Evolutionary conservation across 73 alveolate genomes (phyloP).

Genomic region (Uronychia binucleata): DNA sequence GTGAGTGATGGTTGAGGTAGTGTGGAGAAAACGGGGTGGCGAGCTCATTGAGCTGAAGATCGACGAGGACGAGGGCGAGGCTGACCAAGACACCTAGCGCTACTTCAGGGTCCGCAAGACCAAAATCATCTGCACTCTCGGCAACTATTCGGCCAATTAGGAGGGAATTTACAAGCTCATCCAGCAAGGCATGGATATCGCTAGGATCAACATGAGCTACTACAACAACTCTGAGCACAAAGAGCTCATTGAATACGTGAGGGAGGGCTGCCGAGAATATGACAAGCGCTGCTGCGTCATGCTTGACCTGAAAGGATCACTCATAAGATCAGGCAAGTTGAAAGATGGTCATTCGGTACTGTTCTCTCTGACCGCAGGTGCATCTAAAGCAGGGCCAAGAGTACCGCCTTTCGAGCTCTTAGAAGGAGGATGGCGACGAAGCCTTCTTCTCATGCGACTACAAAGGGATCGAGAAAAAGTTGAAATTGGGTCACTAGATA

Average conservation of each 20-base stretch:
- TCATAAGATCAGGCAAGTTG: conserved; percentile 29
- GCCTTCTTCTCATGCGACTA: conserved; percentile 23
- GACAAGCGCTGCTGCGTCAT: conserved; percentile 5
- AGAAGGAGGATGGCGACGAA: conserved; percentile 33
- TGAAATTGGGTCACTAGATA: conserved; percentile 25
- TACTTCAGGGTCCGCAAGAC: conserved; percentile 31
- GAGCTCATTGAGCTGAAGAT: background rate
- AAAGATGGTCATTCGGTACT: conserved; percentile 16
- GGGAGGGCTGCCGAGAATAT: conserved; percentile 21
- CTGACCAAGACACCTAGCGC: conserved; percentile 12
- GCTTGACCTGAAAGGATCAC: conserved; percentile 47
- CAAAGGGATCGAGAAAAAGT: conserved; percentile 7
- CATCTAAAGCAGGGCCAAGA: conserved; percentile 36
- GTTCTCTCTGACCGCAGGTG: background rate
- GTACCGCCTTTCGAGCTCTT: conserved; percentile 16
- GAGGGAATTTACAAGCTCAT: conserved; percentile 42
- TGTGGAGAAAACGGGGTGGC: too few relatives aligned
- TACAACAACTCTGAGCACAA: conserved; percentile 19
- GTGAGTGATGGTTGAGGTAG: too few relatives aligned
- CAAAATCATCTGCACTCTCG: conserved; percentile 39
- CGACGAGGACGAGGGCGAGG: background rate
- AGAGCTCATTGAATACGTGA: conserved; percentile 31
- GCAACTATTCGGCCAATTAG: conserved; percentile 27
- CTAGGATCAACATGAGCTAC: conserved; percentile 36
- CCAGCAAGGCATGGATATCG: conserved; percentile 13